phyloP scores from a whole-genome alignment of 768 basidiomycete genomes.

The Melanogaster broomeanus region DNA sequence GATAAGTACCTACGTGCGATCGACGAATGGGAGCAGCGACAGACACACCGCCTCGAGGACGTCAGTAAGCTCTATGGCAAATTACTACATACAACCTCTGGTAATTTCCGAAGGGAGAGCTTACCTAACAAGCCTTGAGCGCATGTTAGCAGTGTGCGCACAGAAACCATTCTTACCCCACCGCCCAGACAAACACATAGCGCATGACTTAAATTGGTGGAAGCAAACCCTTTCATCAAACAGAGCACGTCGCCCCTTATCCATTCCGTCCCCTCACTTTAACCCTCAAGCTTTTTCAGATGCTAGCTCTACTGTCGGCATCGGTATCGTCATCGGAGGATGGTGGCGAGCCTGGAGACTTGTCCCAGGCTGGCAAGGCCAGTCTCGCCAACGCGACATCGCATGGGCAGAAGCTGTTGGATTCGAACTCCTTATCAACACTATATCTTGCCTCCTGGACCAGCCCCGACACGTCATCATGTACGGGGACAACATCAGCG shows the following conservation, averaged over 20 bases:
- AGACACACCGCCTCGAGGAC: not conserved
- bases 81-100: slow-evolving; percentile 11
- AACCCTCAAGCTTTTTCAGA: slow-evolving; percentile 13
- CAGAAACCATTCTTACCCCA: slow-evolving; percentile 34
- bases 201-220: not conserved
- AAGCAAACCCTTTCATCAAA: not conserved
- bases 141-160: slow-evolving; percentile 32
- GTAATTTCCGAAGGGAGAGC: slow-evolving; percentile 36
- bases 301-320: slow-evolving; percentile 13
- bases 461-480: not conserved
- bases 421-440: slow-evolving; percentile 12
- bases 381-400: not conserved
- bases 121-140: slow-evolving; percentile 41
- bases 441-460: not conserved
- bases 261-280: slow-evolving; percentile 15
- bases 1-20: slow-evolving; percentile 9
- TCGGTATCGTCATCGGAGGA: slow-evolving; percentile 11
- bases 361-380: slow-evolving; percentile 9
- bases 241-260: not conserved
- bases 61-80: slow-evolving; percentile 4
- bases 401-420: slow-evolving; percentile 21
- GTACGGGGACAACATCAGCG: slow-evolving; percentile 9
- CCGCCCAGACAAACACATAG: not conserved
- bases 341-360: slow-evolving; percentile 25
- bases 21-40: not conserved